Percentiles rank a stretch among this genome's conserved stretches.
Conservation (phyloP, 352 stramenopile genomes). For the Elongisporangium anandrum region DNA sequence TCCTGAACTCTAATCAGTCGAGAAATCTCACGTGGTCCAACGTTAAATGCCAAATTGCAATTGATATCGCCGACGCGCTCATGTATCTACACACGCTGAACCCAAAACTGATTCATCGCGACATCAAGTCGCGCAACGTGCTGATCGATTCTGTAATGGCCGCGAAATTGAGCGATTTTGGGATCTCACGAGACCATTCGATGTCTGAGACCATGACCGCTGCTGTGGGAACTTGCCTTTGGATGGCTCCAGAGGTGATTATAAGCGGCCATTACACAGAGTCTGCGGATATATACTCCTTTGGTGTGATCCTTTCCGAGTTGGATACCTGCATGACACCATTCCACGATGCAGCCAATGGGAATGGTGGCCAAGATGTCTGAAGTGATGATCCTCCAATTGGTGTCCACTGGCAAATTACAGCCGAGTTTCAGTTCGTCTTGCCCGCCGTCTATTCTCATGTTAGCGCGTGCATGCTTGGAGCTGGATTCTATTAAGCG, state of each 20-base stretch:
- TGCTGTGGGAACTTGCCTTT: constrained; percentile 43
- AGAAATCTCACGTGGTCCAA: constrained; percentile 49
- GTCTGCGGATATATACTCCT: constrained; percentile 53
- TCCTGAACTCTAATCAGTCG: constrained; percentile 33
- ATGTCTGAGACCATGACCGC: constrained; percentile 65
- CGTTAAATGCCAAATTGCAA: constrained; percentile 63
- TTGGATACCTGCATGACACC: constrained; percentile 65
- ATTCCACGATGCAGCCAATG: constrained; percentile 56
- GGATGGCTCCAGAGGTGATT: constrained; percentile 55
- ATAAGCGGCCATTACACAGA: constrained; percentile 47
- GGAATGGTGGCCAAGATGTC: constrained; percentile 59
- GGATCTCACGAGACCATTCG: constrained; percentile 54
- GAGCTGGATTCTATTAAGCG: constrained; percentile 55
- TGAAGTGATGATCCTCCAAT: constrained; percentile 53
- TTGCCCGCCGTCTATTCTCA: constrained; percentile 48
- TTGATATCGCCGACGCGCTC: constrained; percentile 62
- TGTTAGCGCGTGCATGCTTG: constrained; percentile 55
- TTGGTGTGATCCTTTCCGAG: constrained; percentile 52
- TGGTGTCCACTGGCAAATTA: constrained; percentile 65
- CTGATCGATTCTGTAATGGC: constrained; percentile 50
- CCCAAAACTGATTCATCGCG: constrained; percentile 59
- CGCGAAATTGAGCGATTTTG: constrained; percentile 69
- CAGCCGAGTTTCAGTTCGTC: constrained; percentile 50
- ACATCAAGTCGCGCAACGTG: constrained; percentile 70
- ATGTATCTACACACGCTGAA: constrained; percentile 71